Conservation (phyloP, 768 basidiomycete genomes). For the Collybia nuda region DNA sequence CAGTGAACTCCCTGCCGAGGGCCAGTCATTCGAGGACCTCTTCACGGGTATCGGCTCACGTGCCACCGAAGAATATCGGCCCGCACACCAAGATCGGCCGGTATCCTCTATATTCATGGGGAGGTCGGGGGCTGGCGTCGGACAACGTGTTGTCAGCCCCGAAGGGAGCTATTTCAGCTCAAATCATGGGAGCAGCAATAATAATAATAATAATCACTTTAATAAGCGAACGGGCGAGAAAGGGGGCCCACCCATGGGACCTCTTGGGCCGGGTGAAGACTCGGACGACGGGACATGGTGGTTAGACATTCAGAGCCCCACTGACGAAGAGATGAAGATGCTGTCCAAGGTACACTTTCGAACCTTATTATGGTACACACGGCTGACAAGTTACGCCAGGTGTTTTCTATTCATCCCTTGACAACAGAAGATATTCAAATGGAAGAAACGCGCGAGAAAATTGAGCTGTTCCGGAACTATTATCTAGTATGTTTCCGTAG, state of each 20-base stretch:
- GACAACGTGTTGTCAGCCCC: background rate
- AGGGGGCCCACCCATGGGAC: background rate
- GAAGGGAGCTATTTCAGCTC: constrained; percentile 3
- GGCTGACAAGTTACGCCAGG: constrained; percentile 43
- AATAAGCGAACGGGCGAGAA: too few relatives aligned
- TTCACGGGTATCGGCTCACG: constrained; percentile 56
- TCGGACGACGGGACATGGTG: constrained; percentile 91
- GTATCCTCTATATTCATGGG: too few relatives aligned
- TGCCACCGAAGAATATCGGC: background rate
- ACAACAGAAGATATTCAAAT: constrained; percentile 99
- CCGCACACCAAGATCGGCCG: too few relatives aligned
- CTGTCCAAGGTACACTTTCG: constrained; percentile 71
- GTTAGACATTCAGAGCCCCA: constrained; percentile 91
- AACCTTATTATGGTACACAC: background rate
- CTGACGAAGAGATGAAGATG: constrained; percentile 98
- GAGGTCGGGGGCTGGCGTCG: too few relatives aligned
- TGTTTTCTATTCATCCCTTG: constrained; percentile 94
- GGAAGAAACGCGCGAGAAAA: constrained; percentile 99
- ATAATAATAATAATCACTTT: background rate
- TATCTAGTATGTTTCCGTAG: constrained; percentile 99
- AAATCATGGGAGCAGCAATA: background rate
- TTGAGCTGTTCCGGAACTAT: constrained; percentile 97
- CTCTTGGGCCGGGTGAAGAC: constrained; percentile 25
- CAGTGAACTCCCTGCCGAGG: constrained; percentile 90
- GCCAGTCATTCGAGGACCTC: constrained; percentile 89